Conservation (phyloP, 1,139 yeast species). For the Hemisphaericaspora subhashii region DNA sequence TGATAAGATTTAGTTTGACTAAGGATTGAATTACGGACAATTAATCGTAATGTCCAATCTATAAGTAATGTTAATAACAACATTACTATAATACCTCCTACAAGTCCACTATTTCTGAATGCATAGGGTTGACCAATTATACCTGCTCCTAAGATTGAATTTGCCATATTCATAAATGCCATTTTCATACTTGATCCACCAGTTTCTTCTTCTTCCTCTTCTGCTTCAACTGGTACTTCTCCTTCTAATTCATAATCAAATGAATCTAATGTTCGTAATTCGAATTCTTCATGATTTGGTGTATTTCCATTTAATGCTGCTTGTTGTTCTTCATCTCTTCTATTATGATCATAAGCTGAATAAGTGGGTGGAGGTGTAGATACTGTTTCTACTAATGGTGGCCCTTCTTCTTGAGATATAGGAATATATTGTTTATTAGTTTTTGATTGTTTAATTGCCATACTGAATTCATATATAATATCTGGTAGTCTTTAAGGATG, state of each 20-base stretch:
- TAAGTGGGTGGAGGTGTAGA: not conserved
- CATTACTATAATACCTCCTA: constrained; percentile 70
- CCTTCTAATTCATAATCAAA: constrained; percentile 22
- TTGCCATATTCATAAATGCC: constrained; percentile 98
- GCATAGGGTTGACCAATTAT: constrained; percentile 95
- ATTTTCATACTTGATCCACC: constrained; percentile 60
- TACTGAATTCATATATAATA: too few relatives aligned
- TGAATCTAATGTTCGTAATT: constrained; percentile 25
- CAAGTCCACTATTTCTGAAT: constrained; percentile 71
- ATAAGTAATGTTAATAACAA: constrained; percentile 63
- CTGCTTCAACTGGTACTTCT: constrained; percentile 11
- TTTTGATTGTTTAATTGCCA: too few relatives aligned
- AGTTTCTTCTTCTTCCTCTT: constrained; percentile 11
- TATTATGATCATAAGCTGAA: not conserved
- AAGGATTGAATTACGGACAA: constrained; percentile 79
- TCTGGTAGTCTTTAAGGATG: too few relatives aligned
- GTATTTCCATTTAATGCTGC: too few relatives aligned
- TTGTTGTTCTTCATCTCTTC: not conserved
- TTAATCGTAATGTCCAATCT: constrained; percentile 82
- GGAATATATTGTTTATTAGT: too few relatives aligned
- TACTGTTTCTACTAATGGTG: too few relatives aligned
- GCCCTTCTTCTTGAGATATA: too few relatives aligned
- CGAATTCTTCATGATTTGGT: constrained; percentile 25
- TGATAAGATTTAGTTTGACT: constrained; percentile 80
- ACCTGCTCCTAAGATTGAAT: constrained; percentile 91